phyloP scores from a whole-genome alignment of 2,329 filamentous ascomycete genomes.

The Botrytis hyacinthi region DNA sequence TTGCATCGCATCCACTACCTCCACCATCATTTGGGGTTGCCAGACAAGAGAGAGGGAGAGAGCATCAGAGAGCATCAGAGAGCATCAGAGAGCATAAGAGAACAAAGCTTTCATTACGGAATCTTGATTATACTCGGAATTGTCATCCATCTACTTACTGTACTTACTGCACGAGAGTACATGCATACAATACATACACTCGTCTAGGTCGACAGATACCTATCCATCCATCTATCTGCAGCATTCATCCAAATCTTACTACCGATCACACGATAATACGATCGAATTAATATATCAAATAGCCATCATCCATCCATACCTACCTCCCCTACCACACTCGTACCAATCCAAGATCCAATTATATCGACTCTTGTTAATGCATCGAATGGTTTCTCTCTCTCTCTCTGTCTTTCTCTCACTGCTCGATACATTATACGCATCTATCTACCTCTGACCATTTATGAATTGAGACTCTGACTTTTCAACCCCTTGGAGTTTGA shows the following conservation, averaged over 20 bases:
- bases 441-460: not conserved
- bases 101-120: constrained; percentile 2
- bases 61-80: no score
- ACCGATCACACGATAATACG: not conserved
- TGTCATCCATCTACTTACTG: not conserved
- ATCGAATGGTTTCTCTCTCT: not conserved
- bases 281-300: not conserved
- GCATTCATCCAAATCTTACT: not conserved
- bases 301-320: not conserved
- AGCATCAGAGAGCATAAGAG: not conserved
- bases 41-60: not conserved
- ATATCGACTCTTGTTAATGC: not conserved
- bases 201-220: not conserved
- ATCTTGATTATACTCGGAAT: not conserved
- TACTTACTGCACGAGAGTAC: not conserved
- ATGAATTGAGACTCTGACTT: constrained; percentile 7
- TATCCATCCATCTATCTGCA: not conserved
- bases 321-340: not conserved
- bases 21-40: constrained; percentile 4
- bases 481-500: not conserved
- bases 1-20: not conserved
- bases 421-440: constrained; percentile 5
- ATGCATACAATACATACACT: not conserved
- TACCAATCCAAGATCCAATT: not conserved
- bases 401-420: not conserved